These are phyloP conservation scores for Sclerotinia subarctica DNA, from an alignment of 2,329 filamentous ascomycete genomes.

Conservation along the genomic window DNA sequence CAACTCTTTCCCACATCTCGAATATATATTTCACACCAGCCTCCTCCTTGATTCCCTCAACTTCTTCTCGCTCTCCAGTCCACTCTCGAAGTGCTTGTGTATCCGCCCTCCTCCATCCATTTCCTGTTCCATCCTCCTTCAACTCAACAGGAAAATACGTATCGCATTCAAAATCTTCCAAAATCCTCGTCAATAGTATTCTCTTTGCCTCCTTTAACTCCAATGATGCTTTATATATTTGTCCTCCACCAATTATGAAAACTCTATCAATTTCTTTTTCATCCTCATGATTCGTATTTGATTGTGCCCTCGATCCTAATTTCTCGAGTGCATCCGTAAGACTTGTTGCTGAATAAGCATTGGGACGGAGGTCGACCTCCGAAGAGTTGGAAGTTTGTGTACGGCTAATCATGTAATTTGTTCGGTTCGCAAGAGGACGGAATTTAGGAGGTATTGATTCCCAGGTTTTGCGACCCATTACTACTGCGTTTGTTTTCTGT, in stretches of 20 bases:
- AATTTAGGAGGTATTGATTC: conserved; percentile 79
- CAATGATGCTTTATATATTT: conserved; percentile 76
- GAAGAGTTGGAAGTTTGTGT: not conserved
- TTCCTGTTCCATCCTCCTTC: conserved; percentile 34
- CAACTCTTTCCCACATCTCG: conserved; percentile 65
- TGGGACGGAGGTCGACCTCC: not conserved
- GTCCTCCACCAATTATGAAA: conserved; percentile 90
- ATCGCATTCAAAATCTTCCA: conserved; percentile 71
- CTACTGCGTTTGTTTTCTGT: conserved; percentile 63
- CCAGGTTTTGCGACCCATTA: conserved; percentile 98
- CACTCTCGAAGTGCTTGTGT: conserved; percentile 57
- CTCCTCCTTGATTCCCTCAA: conserved; percentile 58
- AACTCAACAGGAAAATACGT: conserved; percentile 66
- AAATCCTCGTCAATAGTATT: conserved; percentile 68
- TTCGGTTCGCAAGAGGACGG: conserved; percentile 72
- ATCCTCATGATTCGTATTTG: not conserved
- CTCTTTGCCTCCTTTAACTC: conserved; percentile 53
- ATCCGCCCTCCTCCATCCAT: conserved; percentile 53
- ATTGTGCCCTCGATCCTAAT: not conserved
- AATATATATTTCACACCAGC: conserved; percentile 65
- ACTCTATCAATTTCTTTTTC: conserved; percentile 8
- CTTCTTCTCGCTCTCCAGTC: conserved; percentile 59
- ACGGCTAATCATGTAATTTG: conserved; percentile 75
- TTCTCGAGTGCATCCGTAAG: not conserved
- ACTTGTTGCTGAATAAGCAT: conserved; percentile 7